Evolutionary conservation across 106 monocot species (phyloP), one percentile per base, ranked within the genome.

Genomic region (Hemerocallis citrina): DNA sequence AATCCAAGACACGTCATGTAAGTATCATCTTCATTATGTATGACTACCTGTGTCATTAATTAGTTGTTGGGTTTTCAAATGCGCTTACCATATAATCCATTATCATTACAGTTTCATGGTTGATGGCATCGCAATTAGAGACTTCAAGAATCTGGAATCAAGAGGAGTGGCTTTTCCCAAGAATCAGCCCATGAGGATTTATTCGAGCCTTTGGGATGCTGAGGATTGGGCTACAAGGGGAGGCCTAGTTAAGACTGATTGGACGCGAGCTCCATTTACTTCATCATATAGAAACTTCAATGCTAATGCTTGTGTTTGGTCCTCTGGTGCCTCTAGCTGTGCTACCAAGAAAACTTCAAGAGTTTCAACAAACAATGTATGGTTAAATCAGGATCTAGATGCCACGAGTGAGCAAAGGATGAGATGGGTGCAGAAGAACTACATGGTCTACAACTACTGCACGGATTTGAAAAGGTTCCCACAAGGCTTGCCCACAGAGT

Each of bases 221-320:
- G 80, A 80, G 6, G 64, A 62, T 50, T 79, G 79, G 80, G 80
- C 80, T 2, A n/a, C n/a, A 1, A 43, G 52, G 36, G 77, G 83
- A 6, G 83, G 83, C 19, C 73, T 63, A 1, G 43, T 83, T 23
- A 78, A 83, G 69, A 78, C 83, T 5, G 83, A 83, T 35, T 83
- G 83, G 83, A 59, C 25, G 1, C 15, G 34, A 46, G 77, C 82
- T 3, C 77, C 82, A 2, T 83, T 78, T 27, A 41, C 34, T 10
- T 78, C 83, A n/a, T 57, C 68, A 34, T 84, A 71, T 49, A 57
- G 64, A 28, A 60, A 68, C 50, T 84, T 68, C 61, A 64, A 65
- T 1, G 79, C 74, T 2, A 36, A 79, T 33, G 69, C 68, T 4
- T 82, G 82, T 50, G 41, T 52, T 24, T 61, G 55, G 65, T 38